Evolutionary conservation across 805 yeast genomes (phyloP).

Genomic region (Kodamaea fukazawae): DNA sequence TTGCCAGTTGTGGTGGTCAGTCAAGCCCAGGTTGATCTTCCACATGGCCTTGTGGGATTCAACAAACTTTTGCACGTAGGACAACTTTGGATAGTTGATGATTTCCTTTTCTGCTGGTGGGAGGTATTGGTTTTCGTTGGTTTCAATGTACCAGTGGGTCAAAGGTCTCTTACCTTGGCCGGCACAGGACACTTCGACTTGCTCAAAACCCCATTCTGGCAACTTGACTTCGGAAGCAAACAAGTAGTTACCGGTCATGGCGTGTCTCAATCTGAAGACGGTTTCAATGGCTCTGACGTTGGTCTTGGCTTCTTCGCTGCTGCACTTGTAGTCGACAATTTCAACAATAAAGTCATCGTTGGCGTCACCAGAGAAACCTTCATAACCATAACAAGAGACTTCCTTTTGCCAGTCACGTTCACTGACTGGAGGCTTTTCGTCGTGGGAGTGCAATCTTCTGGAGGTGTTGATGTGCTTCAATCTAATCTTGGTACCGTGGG

Average conservation of each 20-base stretch:
- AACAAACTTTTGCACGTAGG: constrained; percentile 56
- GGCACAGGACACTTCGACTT: constrained; percentile 83
- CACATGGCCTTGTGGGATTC: constrained; percentile 77
- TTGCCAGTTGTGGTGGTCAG: constrained; percentile 68
- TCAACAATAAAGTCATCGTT: constrained; percentile 81
- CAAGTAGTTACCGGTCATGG: constrained; percentile 73
- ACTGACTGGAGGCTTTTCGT: constrained; percentile 74
- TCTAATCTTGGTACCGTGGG: constrained; percentile 69
- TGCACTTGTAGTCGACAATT: constrained; percentile 55
- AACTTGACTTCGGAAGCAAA: constrained; percentile 73
- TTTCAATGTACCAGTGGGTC: constrained; percentile 72
- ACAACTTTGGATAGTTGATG: constrained; percentile 48
- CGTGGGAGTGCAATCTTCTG: constrained; percentile 79
- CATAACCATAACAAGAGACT: constrained; percentile 71
- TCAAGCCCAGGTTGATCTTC: constrained; percentile 68
- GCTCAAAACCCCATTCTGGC: constrained; percentile 82
- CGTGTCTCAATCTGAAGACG: constrained; percentile 71
- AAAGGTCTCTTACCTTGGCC: constrained; percentile 60
- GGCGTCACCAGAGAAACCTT: constrained; percentile 77
- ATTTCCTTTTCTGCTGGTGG: constrained; percentile 19
- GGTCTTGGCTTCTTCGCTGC: constrained; percentile 49
- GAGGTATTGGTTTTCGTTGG: constrained; percentile 55
- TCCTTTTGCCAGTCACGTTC: constrained; percentile 84
- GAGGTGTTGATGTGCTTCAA: constrained; percentile 56
- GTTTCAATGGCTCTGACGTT: constrained; percentile 65